Base-by-base conservation (phyloP, 2,329 filamentous ascomycete genomes). In the Dothiorella sarmentorum region DNA sequence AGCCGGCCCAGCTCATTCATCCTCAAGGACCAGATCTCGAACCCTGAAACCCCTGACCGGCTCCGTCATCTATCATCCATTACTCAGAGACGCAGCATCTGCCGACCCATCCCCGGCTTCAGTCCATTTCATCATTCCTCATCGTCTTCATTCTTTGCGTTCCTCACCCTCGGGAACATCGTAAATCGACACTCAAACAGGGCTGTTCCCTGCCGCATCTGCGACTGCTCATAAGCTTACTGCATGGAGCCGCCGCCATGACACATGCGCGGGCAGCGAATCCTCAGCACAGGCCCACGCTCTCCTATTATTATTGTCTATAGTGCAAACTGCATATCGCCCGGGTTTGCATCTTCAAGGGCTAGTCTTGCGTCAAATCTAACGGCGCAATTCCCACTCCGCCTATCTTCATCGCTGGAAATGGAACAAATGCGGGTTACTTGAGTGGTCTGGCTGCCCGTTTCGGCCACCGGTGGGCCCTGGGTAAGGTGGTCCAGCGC, bases 181-280 rank as follows among this genome's bases (percentile, higher is more conserved):
- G 47, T 31, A 35, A 52, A 52, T 52, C 47, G 47, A 52, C 20
- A 7, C 4, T 15, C 9, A 20, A 35, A 52, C 47, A 52, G 20
- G 47, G 31, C 15, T 35, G 13, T 52, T 38, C 47, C 47, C 47
- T 52, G 47, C 47, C 15, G 47, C 47, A 52, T 52, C 31, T 31
- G 31, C 31, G 47, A 52, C 31, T 52, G n/a, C 33, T 27, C 47
- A 52, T 52, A 52, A 52, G 47, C 47, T 52, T 52, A 52, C 47
- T 52, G 47, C 47, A 26, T 52, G 35, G 45, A 31, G 45, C n/a
- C 45, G 29, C 18, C 6, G 31, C 31, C 45, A 51, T 51, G 45
- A 51, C 45, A 51, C 45, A 52, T 27, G 47, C 22, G 27, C 47
- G 47, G 47, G 47, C 47, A 52, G 31, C 47, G 47, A 52, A 52